Evolutionary conservation across 208 protist species (phyloP), one percentile per base, ranked within the genome.

Genomic region (Acanthamoeba castellanii): DNA sequence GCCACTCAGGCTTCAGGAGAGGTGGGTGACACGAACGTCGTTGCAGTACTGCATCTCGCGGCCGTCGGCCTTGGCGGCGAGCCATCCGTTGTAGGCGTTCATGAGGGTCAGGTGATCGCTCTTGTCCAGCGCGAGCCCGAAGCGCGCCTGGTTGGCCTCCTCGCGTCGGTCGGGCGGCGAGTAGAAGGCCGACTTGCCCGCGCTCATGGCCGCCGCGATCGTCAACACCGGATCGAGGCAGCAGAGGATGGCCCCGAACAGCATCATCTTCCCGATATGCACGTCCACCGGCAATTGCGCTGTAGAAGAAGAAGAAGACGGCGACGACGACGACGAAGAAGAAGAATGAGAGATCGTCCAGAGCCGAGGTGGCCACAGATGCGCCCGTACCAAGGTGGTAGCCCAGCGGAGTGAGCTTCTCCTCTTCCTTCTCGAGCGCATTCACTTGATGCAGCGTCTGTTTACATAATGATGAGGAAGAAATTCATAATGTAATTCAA

Each of bases 181-280:
- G 25, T 99, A 72, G 25, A 95, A 95, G 45, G 94, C 20, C 4
- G 96, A 97, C 25, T 85, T 55, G 66, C 50, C 55, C 14, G 61
- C 74, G 70, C 89, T 93, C 50, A 98, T 81, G 20, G 97, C 98
- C 1, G 99, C 99, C 13, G 98, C 98, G 90, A 99, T 99, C 16
- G 99, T 99, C 45, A 99, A 95, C 32, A 99, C 97, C 20, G 99
- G 99, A 95, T 99, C 99, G 27, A 99, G 45, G 97, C 99, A 99
- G 64, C 98, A 96, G 61, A 99, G 97, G 32, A 99, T 97, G 32
- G 98, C 98, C 85, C 98, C 98, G 95, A 98, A 99, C n/a, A 99
- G 98, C 89, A 99, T 98, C 98, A 99, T 98, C 95, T 99, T 99
- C 11, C 98, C 98, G 11, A 97, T 94, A 37, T 96, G 96, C 22